A percentile compares a stretch with the other conserved stretches of the same genome.
Evolutionary conservation across 1,284 basidiomycete species (phyloP).

Genomic region (Tremellales sp.): DNA sequence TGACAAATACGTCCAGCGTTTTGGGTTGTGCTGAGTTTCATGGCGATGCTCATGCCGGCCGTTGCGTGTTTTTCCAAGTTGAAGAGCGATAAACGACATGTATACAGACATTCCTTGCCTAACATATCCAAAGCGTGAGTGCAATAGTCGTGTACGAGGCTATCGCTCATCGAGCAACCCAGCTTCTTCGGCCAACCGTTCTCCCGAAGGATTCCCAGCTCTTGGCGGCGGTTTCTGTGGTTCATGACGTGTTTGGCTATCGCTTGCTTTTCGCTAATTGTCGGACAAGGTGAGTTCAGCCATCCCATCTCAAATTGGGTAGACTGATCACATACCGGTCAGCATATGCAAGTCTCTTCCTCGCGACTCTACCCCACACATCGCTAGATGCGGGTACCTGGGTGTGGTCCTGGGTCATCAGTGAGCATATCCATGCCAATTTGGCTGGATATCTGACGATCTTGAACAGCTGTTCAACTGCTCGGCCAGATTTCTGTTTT

Average conservation of each 20-base stretch:
- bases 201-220: conserved; percentile 52
- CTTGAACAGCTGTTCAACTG: conserved; percentile 46
- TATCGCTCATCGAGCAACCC: not conserved
- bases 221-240: conserved; percentile 57
- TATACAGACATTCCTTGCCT: conserved; percentile 37
- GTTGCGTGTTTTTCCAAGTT: conserved; percentile 51
- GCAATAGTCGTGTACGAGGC: not conserved
- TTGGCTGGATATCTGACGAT: not conserved
- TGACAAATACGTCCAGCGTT: conserved; percentile 34
- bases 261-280: conserved; percentile 54
- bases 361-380: conserved; percentile 55
- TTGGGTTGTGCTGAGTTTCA: conserved; percentile 56
- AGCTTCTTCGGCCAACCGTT: conserved; percentile 52
- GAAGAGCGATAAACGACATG: conserved; percentile 46
- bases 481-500: conserved; percentile 51
- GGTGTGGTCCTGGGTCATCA: conserved; percentile 55
- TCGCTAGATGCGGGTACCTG: conserved; percentile 56
- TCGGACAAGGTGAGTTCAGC: conserved; percentile 51
- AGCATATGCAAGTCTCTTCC: conserved; percentile 55
- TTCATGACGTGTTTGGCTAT: conserved; percentile 55
- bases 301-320: not conserved
- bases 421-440: conserved; percentile 22
- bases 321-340: not conserved
- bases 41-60: conserved; percentile 56
- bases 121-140: conserved; percentile 33